Evolutionary conservation across 495 filamentous ascomycete genomes (phyloP).

Genomic region (Lepraria neglecta): DNA sequence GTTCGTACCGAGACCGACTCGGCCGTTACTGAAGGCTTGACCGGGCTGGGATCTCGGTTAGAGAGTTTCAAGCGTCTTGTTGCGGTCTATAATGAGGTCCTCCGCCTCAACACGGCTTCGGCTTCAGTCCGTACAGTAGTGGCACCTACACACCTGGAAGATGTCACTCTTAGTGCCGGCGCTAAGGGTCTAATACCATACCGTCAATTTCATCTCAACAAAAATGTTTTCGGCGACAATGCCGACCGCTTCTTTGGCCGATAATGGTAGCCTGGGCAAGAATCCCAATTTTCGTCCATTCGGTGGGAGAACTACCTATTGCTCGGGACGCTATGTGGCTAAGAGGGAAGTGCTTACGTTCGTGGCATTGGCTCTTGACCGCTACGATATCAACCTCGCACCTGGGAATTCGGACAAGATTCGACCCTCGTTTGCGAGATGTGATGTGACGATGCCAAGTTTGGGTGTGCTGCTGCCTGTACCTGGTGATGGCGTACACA

Average conservation of each 20-base stretch:
- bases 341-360: conserved; percentile 36
- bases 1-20: conserved; percentile 21
- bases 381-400: not conserved
- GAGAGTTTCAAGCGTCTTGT: conserved; percentile 24
- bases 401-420: no score
- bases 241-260: conserved; percentile 19
- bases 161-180: conserved; percentile 17
- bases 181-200: conserved; percentile 28
- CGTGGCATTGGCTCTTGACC: conserved; percentile 31
- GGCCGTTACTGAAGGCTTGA: not conserved
- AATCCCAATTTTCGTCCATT: conserved; percentile 32
- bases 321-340: conserved; percentile 41
- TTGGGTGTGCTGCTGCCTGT: no score
- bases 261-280: conserved; percentile 18
- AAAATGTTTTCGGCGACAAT: conserved; percentile 23
- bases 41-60: not conserved
- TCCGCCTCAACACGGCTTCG: conserved; percentile 21
- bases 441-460: no score
- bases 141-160: no score
- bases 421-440: no score
- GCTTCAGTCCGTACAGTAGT: conserved; percentile 22
- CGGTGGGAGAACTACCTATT: conserved; percentile 38
- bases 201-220: conserved; percentile 30
- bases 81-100: conserved; percentile 23
- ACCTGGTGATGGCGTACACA: no score